Evolutionary conservation across 2,329 filamentous ascomycete species (phyloP).

Genomic region (Pseudofabraea citricarpa): DNA sequence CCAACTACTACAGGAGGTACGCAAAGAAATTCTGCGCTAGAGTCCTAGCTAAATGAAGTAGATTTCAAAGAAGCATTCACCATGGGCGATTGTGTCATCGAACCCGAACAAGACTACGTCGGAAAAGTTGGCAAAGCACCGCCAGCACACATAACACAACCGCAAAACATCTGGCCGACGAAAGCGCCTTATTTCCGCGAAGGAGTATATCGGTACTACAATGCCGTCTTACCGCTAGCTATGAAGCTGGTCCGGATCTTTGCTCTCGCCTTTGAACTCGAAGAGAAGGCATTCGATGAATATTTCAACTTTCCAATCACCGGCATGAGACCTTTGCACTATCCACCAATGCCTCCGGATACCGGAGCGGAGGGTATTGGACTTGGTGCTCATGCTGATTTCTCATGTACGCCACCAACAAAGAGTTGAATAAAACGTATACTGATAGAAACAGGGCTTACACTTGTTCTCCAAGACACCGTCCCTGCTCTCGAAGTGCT

Average conservation of each 20-base stretch:
- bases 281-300: constrained; percentile 32
- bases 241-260: constrained; percentile 32
- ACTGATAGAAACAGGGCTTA: constrained; percentile 24
- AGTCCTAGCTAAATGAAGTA: not conserved
- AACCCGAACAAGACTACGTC: constrained; percentile 31
- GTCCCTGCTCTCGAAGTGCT: constrained; percentile 33
- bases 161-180: constrained; percentile 31
- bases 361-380: constrained; percentile 25
- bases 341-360: constrained; percentile 29
- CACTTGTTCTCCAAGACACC: constrained; percentile 30
- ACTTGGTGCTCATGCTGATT: constrained; percentile 37
- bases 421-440: not conserved
- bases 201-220: constrained; percentile 38
- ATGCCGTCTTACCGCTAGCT: constrained; percentile 40
- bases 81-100: constrained; percentile 32
- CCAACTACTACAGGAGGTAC: constrained; percentile 23
- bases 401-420: constrained; percentile 28
- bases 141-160: constrained; percentile 22
- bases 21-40: too few species aligned
- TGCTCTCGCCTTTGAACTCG: constrained; percentile 34
- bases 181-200: constrained; percentile 36
- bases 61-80: constrained; percentile 30
- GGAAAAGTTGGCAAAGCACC: constrained; percentile 22
- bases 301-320: constrained; percentile 35
- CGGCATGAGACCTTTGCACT: constrained; percentile 35